These are phyloP conservation scores for Lasiodiplodia sp. DNA, from an alignment of 2,329 filamentous ascomycete species.

Conservation along the genomic window DNA sequence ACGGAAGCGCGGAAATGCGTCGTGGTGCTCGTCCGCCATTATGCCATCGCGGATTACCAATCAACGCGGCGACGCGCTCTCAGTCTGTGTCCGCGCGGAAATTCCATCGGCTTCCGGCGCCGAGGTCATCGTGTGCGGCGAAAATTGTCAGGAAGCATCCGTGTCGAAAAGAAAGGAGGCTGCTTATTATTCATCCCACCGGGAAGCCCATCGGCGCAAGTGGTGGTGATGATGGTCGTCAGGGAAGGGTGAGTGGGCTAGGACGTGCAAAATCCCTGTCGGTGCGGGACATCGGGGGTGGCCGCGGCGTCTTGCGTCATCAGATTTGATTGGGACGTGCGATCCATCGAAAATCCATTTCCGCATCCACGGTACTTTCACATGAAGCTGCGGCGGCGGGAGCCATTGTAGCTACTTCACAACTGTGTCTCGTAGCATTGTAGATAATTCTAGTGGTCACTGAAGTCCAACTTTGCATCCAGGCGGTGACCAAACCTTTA, in stretches of 20 bases:
- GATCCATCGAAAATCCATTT: not conserved
- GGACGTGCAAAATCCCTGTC: constrained; percentile 7
- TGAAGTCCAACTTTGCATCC: not conserved
- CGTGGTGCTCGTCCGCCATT: not conserved
- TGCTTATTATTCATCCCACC: not conserved
- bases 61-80: not conserved
- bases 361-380: not conserved
- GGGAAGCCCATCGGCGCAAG: not conserved
- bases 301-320: constrained; percentile 10
- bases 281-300: not conserved
- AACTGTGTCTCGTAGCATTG: not conserved
- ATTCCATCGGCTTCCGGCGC: not conserved
- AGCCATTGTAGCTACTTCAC: not conserved
- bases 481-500: not conserved
- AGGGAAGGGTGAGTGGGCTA: not conserved
- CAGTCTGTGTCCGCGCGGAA: not conserved
- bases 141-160: not conserved
- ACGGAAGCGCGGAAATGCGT: constrained; percentile 5
- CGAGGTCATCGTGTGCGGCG: not conserved
- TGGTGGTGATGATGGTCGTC: constrained; percentile 1
- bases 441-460: not conserved
- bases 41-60: constrained; percentile 28
- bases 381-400: not conserved
- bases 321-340: constrained; percentile 4
- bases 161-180: not conserved